Evolutionary conservation across 352 stramenopile species (phyloP).

Genomic region (Phytophthora kernoviae): DNA sequence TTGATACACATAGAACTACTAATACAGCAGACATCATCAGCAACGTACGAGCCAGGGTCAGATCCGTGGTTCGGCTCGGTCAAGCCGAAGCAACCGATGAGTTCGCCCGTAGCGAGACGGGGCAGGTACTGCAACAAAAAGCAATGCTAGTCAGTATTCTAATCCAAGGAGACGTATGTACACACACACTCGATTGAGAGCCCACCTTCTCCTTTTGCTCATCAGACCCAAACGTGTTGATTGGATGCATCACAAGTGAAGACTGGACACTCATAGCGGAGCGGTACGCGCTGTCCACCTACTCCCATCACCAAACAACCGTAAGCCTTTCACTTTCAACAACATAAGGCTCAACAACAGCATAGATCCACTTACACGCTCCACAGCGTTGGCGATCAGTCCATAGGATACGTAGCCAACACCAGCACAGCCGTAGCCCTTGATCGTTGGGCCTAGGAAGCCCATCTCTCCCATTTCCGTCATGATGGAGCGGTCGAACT

Average conservation of each 20-base stretch:
- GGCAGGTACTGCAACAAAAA: slow-evolving; percentile 88
- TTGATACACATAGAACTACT: neutral
- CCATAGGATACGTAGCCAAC: slow-evolving; percentile 97
- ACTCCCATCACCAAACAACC: neutral
- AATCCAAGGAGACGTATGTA: neutral
- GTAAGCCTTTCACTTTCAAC: neutral
- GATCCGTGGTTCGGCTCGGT: slow-evolving; percentile 98
- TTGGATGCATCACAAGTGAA: slow-evolving; percentile 98
- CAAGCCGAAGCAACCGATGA: slow-evolving; percentile 98
- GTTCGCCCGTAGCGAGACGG: slow-evolving; percentile 91
- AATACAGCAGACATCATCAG: neutral
- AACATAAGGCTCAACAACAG: neutral
- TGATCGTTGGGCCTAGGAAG: slow-evolving; percentile 94
- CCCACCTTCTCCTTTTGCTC: slow-evolving; percentile 94
- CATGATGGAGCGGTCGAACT: slow-evolving; percentile 95
- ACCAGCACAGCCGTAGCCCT: slow-evolving; percentile 95
- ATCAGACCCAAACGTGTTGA: slow-evolving; percentile 97
- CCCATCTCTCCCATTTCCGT: slow-evolving; percentile 94
- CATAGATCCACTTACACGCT: slow-evolving; percentile 48
- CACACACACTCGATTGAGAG: neutral
- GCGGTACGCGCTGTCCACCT: slow-evolving; percentile 96
- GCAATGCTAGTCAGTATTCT: neutral
- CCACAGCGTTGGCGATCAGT: slow-evolving; percentile 96
- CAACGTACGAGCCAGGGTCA: slow-evolving; percentile 89
- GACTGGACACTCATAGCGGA: slow-evolving; percentile 98